Evolutionary conservation across 208 protist genomes (phyloP).

Genomic region (Leishmania mexicana): DNA sequence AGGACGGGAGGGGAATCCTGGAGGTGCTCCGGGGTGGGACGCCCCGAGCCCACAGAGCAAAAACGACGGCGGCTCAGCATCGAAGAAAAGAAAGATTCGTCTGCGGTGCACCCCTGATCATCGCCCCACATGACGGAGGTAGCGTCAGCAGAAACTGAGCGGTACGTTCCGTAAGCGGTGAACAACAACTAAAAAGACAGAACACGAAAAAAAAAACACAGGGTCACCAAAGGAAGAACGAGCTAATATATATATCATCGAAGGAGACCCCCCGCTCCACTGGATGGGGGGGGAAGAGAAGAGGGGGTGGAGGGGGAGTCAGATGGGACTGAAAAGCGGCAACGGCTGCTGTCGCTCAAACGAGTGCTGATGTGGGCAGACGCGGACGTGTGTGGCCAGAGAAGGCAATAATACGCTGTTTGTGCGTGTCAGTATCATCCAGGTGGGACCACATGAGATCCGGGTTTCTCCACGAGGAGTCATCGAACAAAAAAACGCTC

Average conservation of each 20-base stretch:
- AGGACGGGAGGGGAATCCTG: no score
- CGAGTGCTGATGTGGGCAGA: not conserved
- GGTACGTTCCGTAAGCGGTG: not conserved
- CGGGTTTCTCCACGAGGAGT: conserved; percentile 14
- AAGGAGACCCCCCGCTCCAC: not conserved
- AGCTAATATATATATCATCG: not conserved
- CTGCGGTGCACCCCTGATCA: not conserved
- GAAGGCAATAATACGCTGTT: conserved; percentile 4
- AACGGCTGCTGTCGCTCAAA: not conserved
- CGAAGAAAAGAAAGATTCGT: not conserved
- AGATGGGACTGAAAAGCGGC: not conserved
- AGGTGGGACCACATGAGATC: conserved; percentile 6
- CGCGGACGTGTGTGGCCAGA: not conserved
- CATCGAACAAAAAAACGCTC: conserved; percentile 16
- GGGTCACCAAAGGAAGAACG: not conserved
- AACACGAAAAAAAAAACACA: not conserved
- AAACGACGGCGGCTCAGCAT: not conserved
- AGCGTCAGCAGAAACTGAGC: not conserved
- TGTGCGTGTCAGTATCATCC: conserved; percentile 6
- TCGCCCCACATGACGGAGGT: not conserved
- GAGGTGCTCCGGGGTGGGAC: not conserved
- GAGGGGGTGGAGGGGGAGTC: not conserved
- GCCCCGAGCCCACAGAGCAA: not conserved
- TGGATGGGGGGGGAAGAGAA: not conserved
- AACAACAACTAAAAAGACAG: not conserved